Conservation (phyloP, 495 filamentous ascomycete genomes). For the Annulohypoxylon stygium region DNA sequence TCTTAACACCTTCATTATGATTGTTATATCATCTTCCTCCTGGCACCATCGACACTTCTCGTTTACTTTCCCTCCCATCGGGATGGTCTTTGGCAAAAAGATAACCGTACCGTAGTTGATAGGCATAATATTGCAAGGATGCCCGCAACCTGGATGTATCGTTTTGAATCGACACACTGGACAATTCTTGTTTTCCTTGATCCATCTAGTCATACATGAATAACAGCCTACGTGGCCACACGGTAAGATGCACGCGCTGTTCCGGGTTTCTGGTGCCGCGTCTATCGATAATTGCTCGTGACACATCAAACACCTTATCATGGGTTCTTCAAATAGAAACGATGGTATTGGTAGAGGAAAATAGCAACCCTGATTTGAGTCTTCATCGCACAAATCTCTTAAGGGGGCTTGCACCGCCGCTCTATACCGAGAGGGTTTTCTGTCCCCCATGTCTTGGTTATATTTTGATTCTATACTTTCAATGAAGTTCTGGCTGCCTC, state of each 20-base stretch:
- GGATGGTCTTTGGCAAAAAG: conserved; percentile 37
- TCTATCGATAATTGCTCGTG: neutral
- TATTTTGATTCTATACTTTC: neutral
- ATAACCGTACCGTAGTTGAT: conserved; percentile 33
- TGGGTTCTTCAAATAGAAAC: conserved; percentile 43
- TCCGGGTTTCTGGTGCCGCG: neutral
- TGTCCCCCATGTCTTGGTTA: neutral
- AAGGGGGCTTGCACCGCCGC: too few species aligned
- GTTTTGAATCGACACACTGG: conserved; percentile 41
- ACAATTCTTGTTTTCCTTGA: conserved; percentile 11
- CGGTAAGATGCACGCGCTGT: conserved; percentile 27
- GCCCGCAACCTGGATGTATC: conserved; percentile 24
- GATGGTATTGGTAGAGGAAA: conserved; percentile 42
- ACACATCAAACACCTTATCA: conserved; percentile 45
- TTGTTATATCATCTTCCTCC: neutral
- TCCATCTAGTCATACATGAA: conserved; percentile 21
- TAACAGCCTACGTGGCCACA: conserved; percentile 46
- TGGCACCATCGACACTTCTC: conserved; percentile 19
- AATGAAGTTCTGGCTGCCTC: neutral
- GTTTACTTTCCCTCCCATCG: conserved; percentile 7
- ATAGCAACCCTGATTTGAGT: conserved; percentile 21
- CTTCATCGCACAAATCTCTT: neutral
- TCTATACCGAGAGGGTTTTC: too few species aligned
- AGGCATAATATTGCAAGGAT: conserved; percentile 23
- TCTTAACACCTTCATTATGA: neutral